These are phyloP conservation scores for Passalora sequoiae DNA, from an alignment of 2,329 filamentous ascomycete species.

Conservation along the genomic window DNA sequence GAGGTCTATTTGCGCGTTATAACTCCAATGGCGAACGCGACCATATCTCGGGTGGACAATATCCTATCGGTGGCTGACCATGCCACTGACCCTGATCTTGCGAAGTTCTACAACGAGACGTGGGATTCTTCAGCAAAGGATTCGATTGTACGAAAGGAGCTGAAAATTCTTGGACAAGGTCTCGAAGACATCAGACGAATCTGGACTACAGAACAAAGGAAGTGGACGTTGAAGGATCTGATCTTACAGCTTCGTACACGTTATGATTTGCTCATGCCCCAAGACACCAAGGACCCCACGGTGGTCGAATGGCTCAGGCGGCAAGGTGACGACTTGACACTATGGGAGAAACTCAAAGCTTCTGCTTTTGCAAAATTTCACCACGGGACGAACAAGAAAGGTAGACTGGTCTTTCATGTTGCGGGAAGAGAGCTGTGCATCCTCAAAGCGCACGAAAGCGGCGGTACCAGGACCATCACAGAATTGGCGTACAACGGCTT, in stretches of 20 bases:
- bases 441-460: constrained; percentile 31
- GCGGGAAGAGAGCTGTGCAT: constrained; percentile 38
- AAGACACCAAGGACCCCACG: constrained; percentile 8
- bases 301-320: constrained; percentile 20
- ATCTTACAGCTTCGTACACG: constrained; percentile 6
- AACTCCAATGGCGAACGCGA: constrained; percentile 19
- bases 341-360: constrained; percentile 46
- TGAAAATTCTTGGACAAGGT: constrained; percentile 7
- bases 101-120: constrained; percentile 10
- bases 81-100: constrained; percentile 8
- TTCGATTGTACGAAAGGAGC: constrained; percentile 3
- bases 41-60: constrained; percentile 13
- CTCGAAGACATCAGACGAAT: constrained; percentile 6
- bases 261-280: constrained; percentile 20
- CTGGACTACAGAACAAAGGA: constrained; percentile 4
- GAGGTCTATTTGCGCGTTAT: constrained; percentile 40
- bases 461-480: neutral
- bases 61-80: constrained; percentile 3
- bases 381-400: constrained; percentile 13
- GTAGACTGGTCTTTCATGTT: constrained; percentile 36
- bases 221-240: constrained; percentile 6
- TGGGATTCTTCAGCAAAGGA: neutral
- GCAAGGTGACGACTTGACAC: constrained; percentile 18
- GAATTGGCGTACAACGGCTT: neutral
- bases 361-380: constrained; percentile 37